phyloP scores from a whole-genome alignment of 805 yeast genomes.

The Pichia nanzhaoensis region DNA sequence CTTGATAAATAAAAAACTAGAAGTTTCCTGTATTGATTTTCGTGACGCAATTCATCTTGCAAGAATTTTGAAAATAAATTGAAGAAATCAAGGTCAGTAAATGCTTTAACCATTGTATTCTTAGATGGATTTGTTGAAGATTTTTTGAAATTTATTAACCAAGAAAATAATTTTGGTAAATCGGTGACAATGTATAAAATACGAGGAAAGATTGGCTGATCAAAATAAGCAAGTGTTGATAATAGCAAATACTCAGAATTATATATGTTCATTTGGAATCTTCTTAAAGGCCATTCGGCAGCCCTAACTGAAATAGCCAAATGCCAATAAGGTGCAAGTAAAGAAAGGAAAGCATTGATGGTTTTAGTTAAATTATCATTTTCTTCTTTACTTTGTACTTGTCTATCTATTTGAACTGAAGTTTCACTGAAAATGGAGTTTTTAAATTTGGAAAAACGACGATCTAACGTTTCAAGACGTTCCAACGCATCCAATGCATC shows the following conservation, averaged over 20 bases:
- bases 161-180: constrained; percentile 74
- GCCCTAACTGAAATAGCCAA: constrained; percentile 73
- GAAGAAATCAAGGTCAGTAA: constrained; percentile 63
- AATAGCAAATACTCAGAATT: constrained; percentile 69
- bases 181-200: constrained; percentile 63
- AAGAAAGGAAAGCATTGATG: constrained; percentile 62
- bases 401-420: constrained; percentile 72
- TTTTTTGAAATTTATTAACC: constrained; percentile 64
- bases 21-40: constrained; percentile 58
- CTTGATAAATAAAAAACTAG: constrained; percentile 74
- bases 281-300: constrained; percentile 90
- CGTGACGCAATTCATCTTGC: constrained; percentile 42
- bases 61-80: constrained; percentile 57
- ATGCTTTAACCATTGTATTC: constrained; percentile 62
- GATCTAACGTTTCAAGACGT: constrained; percentile 64
- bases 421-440: constrained; percentile 77
- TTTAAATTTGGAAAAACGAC: constrained; percentile 65
- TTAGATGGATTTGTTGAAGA: constrained; percentile 53
- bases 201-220: constrained; percentile 65
- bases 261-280: constrained; percentile 78
- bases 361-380: constrained; percentile 68
- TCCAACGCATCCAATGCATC: constrained; percentile 70
- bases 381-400: constrained; percentile 73
- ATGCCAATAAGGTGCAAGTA: constrained; percentile 71
- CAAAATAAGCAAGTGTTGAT: constrained; percentile 75